Evolutionary conservation across 495 filamentous ascomycete genomes (phyloP).

Genomic region (Hyphodiscus hymeniophilus): DNA sequence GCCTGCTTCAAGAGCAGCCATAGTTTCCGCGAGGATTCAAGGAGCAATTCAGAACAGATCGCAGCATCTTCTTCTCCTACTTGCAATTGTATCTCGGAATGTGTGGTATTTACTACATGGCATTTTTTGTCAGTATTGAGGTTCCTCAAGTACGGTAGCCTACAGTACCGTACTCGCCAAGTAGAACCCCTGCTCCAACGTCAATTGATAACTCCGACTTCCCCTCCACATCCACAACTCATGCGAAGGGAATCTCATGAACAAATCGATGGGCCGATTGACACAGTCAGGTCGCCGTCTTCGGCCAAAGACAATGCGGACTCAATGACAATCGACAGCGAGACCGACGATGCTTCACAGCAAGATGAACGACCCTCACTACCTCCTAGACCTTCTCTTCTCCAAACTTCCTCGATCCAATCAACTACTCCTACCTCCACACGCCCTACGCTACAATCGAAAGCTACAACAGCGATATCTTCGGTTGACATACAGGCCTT

Average conservation of each 20-base stretch:
- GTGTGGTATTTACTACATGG: not conserved
- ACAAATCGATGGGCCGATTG: no score
- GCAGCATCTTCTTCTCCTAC: slow-evolving; percentile 8
- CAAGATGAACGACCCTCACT: slow-evolving; percentile 51
- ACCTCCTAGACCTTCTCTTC: slow-evolving; percentile 54
- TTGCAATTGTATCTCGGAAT: not conserved
- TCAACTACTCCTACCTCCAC: slow-evolving; percentile 16
- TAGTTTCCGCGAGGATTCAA: slow-evolving; percentile 12
- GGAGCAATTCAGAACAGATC: not conserved
- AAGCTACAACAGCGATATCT: slow-evolving; percentile 76
- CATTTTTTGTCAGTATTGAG: not conserved
- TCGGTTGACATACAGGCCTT: slow-evolving; percentile 67
- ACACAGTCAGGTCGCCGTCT: not conserved
- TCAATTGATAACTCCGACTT: no score
- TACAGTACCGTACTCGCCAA: slow-evolving; percentile 1
- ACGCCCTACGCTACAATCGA: slow-evolving; percentile 50
- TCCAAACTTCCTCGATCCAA: slow-evolving; percentile 12
- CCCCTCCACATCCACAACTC: no score
- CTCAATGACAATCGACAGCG: not conserved
- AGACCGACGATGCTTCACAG: not conserved
- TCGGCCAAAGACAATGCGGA: not conserved
- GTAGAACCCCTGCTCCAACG: not conserved
- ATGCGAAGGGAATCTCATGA: no score
- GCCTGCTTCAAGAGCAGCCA: slow-evolving; percentile 53
- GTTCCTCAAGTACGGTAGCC: slow-evolving; percentile 1